Conservation (phyloP, 495 filamentous ascomycete genomes). For the Extremus antarcticus region DNA sequence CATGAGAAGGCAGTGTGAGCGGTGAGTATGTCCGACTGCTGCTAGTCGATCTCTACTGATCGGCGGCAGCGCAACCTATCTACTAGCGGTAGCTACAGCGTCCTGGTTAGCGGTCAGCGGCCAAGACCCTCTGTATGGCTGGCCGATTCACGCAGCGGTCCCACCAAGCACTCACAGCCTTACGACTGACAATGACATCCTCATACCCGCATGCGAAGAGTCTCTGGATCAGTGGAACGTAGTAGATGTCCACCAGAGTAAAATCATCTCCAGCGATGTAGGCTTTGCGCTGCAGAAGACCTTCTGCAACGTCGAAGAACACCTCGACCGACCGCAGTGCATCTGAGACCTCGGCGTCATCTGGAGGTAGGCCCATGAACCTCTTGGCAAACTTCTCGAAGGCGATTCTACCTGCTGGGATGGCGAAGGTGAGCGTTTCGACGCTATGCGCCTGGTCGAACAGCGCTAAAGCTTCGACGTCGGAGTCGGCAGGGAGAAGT, state of each 20-base stretch:
- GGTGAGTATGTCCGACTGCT: no score
- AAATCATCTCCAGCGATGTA: conserved; percentile 37
- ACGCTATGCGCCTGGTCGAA: conserved; percentile 35
- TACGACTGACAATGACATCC: conserved; percentile 32
- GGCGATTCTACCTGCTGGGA: conserved; percentile 33
- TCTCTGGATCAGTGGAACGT: conserved; percentile 36
- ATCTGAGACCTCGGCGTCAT: conserved; percentile 32
- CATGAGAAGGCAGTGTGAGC: neutral
- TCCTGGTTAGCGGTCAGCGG: no score
- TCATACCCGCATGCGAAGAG: conserved; percentile 35
- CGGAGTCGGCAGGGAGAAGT: conserved; percentile 31
- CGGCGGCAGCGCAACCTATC: no score
- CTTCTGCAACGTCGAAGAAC: conserved; percentile 35
- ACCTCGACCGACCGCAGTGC: conserved; percentile 31
- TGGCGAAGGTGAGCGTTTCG: conserved; percentile 35
- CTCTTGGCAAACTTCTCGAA: conserved; percentile 37
- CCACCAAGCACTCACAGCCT: conserved; percentile 27
- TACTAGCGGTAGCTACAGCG: no score
- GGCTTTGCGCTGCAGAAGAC: conserved; percentile 29
- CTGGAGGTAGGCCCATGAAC: conserved; percentile 33
- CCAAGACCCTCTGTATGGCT: no score
- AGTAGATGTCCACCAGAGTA: conserved; percentile 37
- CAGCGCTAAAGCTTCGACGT: conserved; percentile 33
- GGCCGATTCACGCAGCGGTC: no score
- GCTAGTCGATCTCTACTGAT: no score